Evolutionary conservation across 257 asterid species (phyloP).

Genomic region (Plantago major): DNA sequence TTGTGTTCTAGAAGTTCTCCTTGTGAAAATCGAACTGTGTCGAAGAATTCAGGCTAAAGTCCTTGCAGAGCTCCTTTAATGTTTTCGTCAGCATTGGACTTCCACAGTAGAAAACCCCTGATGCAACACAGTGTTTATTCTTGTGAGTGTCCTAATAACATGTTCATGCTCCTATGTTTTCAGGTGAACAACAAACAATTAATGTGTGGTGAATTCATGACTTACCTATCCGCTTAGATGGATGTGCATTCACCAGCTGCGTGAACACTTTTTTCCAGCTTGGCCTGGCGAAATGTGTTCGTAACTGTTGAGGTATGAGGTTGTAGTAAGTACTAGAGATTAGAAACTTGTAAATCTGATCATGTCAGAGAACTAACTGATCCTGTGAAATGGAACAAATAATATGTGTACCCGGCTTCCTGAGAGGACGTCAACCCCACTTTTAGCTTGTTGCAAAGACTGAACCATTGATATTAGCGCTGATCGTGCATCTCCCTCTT

Average conservation of each 20-base stretch:
- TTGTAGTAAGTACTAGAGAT: no score
- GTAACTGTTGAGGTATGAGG: constrained; percentile 37
- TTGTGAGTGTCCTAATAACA: no score
- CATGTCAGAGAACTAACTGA: background rate
- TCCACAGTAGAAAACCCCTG: constrained; percentile 97
- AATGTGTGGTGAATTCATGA: no score
- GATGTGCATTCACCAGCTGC: constrained; percentile 50
- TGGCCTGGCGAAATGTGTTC: constrained; percentile 92
- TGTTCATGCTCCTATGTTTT: no score
- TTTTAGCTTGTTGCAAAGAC: constrained; percentile 84
- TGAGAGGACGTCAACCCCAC: constrained; percentile 85
- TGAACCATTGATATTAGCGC: constrained; percentile 93
- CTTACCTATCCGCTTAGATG: constrained; percentile 59
- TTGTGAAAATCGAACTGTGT: constrained; percentile 85
- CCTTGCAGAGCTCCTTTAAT: constrained; percentile 56
- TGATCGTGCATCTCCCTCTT: constrained; percentile 96
- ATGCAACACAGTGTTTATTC: background rate
- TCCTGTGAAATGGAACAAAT: background rate
- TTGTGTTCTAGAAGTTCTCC: constrained; percentile 64
- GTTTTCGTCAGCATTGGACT: constrained; percentile 56
- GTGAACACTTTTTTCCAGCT: constrained; percentile 82
- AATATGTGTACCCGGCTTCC: constrained; percentile 52
- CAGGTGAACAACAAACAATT: no score
- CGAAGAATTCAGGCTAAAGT: constrained; percentile 58
- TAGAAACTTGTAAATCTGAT: background rate